These are phyloP conservation scores for Irpex sp. DNA, from an alignment of 1,284 basidiomycete species.

Conservation along the genomic window DNA sequence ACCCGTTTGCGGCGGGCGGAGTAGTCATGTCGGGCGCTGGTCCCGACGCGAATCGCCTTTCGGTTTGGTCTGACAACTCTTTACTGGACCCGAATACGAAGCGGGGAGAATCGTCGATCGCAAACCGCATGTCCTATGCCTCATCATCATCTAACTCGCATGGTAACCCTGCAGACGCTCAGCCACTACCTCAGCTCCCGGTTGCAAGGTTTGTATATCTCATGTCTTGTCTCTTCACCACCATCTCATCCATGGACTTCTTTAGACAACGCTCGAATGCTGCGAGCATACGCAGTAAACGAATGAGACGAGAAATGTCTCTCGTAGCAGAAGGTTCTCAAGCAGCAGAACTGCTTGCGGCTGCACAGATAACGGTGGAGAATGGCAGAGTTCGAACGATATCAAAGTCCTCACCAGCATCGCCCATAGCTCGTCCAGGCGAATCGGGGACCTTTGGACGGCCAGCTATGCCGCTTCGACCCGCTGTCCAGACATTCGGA, in stretches of 20 bases:
- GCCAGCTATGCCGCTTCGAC: neutral
- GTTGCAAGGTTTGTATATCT: neutral
- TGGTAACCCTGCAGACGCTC: slow-evolving; percentile 23
- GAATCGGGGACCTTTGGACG: neutral
- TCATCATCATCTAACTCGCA: slow-evolving; percentile 55
- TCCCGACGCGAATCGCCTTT: slow-evolving; percentile 41
- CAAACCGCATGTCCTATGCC: slow-evolving; percentile 48
- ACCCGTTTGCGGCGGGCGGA: slow-evolving; percentile 56
- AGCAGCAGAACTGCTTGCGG: neutral
- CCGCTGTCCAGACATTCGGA: neutral
- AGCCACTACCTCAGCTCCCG: slow-evolving; percentile 4
- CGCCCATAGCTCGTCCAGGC: neutral
- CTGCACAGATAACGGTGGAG: neutral
- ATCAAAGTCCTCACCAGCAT: neutral
- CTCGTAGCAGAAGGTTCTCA: slow-evolving; percentile 4
- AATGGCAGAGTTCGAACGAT: neutral
- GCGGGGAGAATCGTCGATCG: slow-evolving; percentile 26
- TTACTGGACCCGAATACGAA: slow-evolving; percentile 40
- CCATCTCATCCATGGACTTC: neutral
- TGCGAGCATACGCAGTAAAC: slow-evolving; percentile 4
- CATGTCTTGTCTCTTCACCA: neutral
- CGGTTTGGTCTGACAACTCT: slow-evolving; percentile 50
- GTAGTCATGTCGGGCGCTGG: slow-evolving; percentile 34
- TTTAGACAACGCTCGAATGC: neutral
- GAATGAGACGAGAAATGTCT: slow-evolving; percentile 9